Base-by-base conservation (phyloP, 83 land plant genomes). In the Diphasiastrum complanatum region DNA sequence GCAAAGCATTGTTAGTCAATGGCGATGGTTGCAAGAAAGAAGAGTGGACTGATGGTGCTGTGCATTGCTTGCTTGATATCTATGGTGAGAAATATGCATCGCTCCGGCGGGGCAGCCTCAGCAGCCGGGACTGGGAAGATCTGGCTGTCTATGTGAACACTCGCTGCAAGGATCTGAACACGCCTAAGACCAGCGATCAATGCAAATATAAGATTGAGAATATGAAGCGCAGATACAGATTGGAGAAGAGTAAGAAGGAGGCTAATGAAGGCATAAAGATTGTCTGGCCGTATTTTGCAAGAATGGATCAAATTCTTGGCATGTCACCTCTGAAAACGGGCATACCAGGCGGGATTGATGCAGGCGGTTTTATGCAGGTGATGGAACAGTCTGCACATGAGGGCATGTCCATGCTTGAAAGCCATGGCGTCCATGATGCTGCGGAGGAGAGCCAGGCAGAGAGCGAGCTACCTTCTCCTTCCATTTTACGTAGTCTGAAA, bases 151-250 rank as follows among this genome's bases (percentile, higher is more conserved):
- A 66, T 12, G 91, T 86, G 0, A 84, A 83, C 1, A 14, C 76
- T 1, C 63, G 82, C 5, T 65, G 57, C 6, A 60, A 68, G 19
- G 67, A 47, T 26, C 48, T 67, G 34, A 80, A 78, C 66, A 64
- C 77, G 0, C 61, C 75, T 18, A 86, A 86, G 66, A 86, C 87
- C 14, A 78, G 70, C 48, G 77, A 81, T 3, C 91, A 86, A 67
- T 86, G 91, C 75, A 86, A 86, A 77, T 79, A 81, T 73, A 87
- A 87, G 78, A 79, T 87, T 31, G 93, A 87, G 70, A 79, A 85
- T 24, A 78, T 87, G 72, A 87, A 85, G 74, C 82, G 82, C 36
- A 61, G 81, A 18, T 87, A 85, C 16, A 62, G 66, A 60, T 53
- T 53, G 53, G 57, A 45, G 69, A n/a, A 26, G 36, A 16, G 67